These are phyloP conservation scores for Debaryomycetaceae sp. DNA, from an alignment of 1,139 yeast species.

Conservation along the genomic window DNA sequence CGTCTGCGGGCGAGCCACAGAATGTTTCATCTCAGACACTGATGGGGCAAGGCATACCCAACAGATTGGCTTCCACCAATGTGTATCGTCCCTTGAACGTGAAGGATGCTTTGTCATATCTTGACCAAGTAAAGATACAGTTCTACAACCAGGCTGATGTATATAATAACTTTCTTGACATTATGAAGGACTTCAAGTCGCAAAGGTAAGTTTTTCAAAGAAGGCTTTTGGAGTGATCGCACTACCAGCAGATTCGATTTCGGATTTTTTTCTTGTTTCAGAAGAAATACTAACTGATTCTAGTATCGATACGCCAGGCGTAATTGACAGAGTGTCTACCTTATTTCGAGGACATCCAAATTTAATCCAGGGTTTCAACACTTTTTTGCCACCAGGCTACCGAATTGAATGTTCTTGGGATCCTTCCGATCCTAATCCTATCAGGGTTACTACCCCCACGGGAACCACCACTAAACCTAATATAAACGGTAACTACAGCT, in stretches of 20 bases:
- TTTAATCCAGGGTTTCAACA: constrained; percentile 93
- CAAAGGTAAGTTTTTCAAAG: constrained; percentile 52
- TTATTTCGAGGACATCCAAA: constrained; percentile 90
- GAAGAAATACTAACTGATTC: constrained; percentile 11
- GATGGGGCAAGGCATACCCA: constrained; percentile 37
- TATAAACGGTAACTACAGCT: constrained; percentile 23
- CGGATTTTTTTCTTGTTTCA: background rate
- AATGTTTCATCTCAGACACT: constrained; percentile 12
- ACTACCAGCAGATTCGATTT: background rate
- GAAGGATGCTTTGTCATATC: constrained; percentile 90
- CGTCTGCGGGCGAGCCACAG: constrained; percentile 8
- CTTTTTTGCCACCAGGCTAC: constrained; percentile 96
- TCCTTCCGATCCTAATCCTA: constrained; percentile 89
- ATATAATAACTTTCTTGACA: constrained; percentile 91
- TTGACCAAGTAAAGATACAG: constrained; percentile 93
- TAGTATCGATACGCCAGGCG: constrained; percentile 96
- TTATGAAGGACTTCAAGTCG: constrained; percentile 97
- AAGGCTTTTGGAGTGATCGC: background rate
- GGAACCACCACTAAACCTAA: constrained; percentile 78
- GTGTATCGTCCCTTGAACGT: constrained; percentile 87
- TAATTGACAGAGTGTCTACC: constrained; percentile 88
- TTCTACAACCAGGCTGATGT: constrained; percentile 92
- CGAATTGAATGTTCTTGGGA: constrained; percentile 88
- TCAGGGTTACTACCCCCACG: constrained; percentile 91
- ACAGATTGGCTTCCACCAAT: constrained; percentile 45